Evolutionary conservation across 2,329 filamentous ascomycete species (phyloP), one percentile per base, ranked within the genome.

Genomic region (Pleomassaria siparia): DNA sequence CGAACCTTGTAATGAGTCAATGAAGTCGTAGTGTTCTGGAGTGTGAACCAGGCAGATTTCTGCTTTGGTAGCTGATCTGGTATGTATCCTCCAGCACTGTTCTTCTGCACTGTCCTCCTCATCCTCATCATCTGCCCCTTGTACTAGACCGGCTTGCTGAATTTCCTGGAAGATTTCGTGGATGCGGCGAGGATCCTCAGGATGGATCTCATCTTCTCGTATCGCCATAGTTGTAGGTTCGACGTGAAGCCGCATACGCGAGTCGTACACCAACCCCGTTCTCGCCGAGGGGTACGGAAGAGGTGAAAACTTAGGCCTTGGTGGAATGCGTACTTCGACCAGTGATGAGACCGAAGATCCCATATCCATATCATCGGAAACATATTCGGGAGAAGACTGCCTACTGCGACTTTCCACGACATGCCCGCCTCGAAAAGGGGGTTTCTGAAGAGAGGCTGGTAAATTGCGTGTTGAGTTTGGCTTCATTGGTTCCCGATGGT

Each of bases 161-260:
- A 99, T 87, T 30, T 89, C 89, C 59, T 89, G 87, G 79, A 94
- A 96, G 58, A 99, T 99, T 62, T 89, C 87, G 60, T 91, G 89
- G 50, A 99, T 96, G 12, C 94, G 85, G 22, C 90, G 80, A 1
- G 94, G 94, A 62, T 99, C 94, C 70, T 99, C 94, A 0, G 94
- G 94, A 63, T 99, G 94, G 18, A 95, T 86, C 18, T 92, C 87
- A 40, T 85, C 81, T 1, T 80, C 79, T 22, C 69, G 67, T 0
- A 62, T 53, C 44, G 56, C 58, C 24, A 60, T 50, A 15, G 75
- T 71, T 3, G 76, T 73, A 2, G 79, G 75, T 66, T 96, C 95
- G 45, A 91, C 88, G 68, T 99, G 94, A 51, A 95, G 87, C 51
- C 94, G 90, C 94, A 99, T 99, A 25, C 92, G 84, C 47, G 89